Conservation (phyloP, 2,329 filamentous ascomycete genomes). For the Dichotomopilus funicola region DNA sequence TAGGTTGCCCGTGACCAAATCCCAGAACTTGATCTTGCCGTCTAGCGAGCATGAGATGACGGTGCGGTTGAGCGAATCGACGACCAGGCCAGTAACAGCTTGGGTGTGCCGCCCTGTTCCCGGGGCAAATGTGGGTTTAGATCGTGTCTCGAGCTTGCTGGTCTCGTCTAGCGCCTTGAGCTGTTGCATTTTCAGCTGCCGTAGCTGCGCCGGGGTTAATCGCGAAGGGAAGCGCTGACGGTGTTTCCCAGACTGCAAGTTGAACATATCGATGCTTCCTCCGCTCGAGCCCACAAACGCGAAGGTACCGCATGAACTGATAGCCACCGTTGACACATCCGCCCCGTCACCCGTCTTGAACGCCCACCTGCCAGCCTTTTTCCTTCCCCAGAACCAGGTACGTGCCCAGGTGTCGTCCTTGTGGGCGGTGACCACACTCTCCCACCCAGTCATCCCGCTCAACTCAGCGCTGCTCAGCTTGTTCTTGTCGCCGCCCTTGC, state of each 20-base stretch:
- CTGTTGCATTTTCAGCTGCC: slow-evolving; percentile 64
- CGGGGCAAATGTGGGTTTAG: slow-evolving; percentile 37
- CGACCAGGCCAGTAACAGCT: slow-evolving; percentile 75
- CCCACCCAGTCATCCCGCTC: slow-evolving; percentile 83
- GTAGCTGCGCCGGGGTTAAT: slow-evolving; percentile 70
- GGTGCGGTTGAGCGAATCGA: slow-evolving; percentile 82
- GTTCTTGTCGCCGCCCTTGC: slow-evolving; percentile 61
- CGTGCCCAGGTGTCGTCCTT: slow-evolving; percentile 75
- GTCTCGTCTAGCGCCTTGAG: slow-evolving; percentile 53
- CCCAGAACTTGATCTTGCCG: slow-evolving; percentile 96
- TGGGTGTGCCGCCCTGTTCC: slow-evolving; percentile 70
- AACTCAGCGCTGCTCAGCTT: slow-evolving; percentile 61
- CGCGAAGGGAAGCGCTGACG: slow-evolving; percentile 80
- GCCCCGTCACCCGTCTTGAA: slow-evolving; percentile 78
- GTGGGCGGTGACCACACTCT: slow-evolving; percentile 92
- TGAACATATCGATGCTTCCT: slow-evolving; percentile 90
- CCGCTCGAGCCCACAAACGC: slow-evolving; percentile 78
- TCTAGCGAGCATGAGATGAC: slow-evolving; percentile 84
- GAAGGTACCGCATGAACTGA: slow-evolving; percentile 91
- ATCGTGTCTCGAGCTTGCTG: slow-evolving; percentile 45
- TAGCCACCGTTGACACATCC: slow-evolving; percentile 79
- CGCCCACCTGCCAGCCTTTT: slow-evolving; percentile 86
- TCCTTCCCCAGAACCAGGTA: slow-evolving; percentile 98
- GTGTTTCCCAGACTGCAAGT: slow-evolving; percentile 86
- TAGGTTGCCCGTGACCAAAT: slow-evolving; percentile 77